Evolutionary conservation across 768 basidiomycete species (phyloP).

Genomic region (Hirschioporus abietinus): DNA sequence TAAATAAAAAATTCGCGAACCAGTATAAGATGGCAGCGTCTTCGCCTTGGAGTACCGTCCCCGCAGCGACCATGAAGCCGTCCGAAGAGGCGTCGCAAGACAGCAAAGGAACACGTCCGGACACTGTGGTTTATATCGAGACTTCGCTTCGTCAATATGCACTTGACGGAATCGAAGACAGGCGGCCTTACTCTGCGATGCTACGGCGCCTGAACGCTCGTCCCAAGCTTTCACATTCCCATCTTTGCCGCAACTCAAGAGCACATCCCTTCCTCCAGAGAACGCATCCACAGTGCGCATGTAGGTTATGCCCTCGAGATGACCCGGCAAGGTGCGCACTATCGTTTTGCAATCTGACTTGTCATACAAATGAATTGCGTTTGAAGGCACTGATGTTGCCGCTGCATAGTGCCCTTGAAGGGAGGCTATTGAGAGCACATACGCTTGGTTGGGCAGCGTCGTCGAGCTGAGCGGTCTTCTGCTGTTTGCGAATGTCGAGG

Average conservation of each 20-base stretch:
- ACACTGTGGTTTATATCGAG: constrained; percentile 45
- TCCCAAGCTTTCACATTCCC: constrained; percentile 76
- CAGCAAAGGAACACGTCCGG: constrained; percentile 38
- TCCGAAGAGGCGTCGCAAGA: constrained; percentile 68
- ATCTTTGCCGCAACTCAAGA: constrained; percentile 68
- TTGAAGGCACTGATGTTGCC: constrained; percentile 55
- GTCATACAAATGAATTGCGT: constrained; percentile 65
- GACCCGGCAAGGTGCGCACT: constrained; percentile 48
- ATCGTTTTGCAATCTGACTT: constrained; percentile 40
- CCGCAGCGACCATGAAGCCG: constrained; percentile 72
- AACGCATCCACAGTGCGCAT: constrained; percentile 41
- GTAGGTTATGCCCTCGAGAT: constrained; percentile 51
- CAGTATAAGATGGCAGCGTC: constrained; percentile 85
- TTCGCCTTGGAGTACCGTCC: constrained; percentile 74
- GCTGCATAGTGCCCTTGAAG: constrained; percentile 49
- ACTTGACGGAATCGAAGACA: constrained; percentile 7
- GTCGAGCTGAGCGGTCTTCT: neutral
- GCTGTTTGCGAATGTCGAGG: constrained; percentile 1
- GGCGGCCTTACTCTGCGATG: constrained; percentile 53
- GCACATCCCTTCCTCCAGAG: constrained; percentile 35
- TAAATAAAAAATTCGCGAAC: constrained; percentile 32
- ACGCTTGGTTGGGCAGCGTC: constrained; percentile 28
- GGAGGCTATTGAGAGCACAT: constrained; percentile 55
- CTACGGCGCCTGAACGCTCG: constrained; percentile 44
- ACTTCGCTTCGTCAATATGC: constrained; percentile 32